Conservation (phyloP, 805 yeast genomes). For the Metschnikowia peoriensis region DNA sequence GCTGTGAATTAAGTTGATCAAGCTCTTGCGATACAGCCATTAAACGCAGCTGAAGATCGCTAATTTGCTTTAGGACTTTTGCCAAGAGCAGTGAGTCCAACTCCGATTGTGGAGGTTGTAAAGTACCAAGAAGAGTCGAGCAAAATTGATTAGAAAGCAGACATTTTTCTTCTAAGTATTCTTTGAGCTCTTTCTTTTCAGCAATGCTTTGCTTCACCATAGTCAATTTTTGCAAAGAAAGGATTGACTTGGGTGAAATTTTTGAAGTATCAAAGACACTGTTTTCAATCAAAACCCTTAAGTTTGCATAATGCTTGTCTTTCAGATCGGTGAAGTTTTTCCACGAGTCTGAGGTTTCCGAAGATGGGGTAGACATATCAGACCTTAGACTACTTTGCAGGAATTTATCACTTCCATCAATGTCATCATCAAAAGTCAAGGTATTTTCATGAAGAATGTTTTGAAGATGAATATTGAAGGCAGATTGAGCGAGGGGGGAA, state of each 20-base stretch:
- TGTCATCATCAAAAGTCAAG: slow-evolving; percentile 14
- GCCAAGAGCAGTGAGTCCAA: slow-evolving; percentile 29
- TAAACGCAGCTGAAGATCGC: slow-evolving; percentile 31
- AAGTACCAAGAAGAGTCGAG: slow-evolving; percentile 22
- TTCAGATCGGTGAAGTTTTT: slow-evolving; percentile 9
- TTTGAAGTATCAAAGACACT: slow-evolving; percentile 41
- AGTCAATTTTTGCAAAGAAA: slow-evolving; percentile 29
- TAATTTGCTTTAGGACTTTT: slow-evolving; percentile 34
- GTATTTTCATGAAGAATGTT: slow-evolving; percentile 7
- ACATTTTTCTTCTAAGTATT: slow-evolving; percentile 31
- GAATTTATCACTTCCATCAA: slow-evolving; percentile 15
- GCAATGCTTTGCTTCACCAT: slow-evolving; percentile 28
- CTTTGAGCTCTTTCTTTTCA: slow-evolving; percentile 30
- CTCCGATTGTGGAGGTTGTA: slow-evolving; percentile 16
- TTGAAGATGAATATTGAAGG: slow-evolving; percentile 38
- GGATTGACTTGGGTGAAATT: slow-evolving; percentile 32
- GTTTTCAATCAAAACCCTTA: slow-evolving; percentile 45
- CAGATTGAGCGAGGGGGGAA: slow-evolving; percentile 26
- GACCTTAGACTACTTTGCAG: slow-evolving; percentile 8
- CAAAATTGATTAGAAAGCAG: slow-evolving; percentile 35
- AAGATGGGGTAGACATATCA: slow-evolving; percentile 19
- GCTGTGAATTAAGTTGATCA: slow-evolving; percentile 23
- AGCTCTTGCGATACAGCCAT: slow-evolving; percentile 26
- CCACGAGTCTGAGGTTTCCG: slow-evolving; percentile 17
- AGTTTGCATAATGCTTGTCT: slow-evolving; percentile 35